Evolutionary conservation across 106 monocot species (phyloP).

Genomic region (Hemerocallis citrina): DNA sequence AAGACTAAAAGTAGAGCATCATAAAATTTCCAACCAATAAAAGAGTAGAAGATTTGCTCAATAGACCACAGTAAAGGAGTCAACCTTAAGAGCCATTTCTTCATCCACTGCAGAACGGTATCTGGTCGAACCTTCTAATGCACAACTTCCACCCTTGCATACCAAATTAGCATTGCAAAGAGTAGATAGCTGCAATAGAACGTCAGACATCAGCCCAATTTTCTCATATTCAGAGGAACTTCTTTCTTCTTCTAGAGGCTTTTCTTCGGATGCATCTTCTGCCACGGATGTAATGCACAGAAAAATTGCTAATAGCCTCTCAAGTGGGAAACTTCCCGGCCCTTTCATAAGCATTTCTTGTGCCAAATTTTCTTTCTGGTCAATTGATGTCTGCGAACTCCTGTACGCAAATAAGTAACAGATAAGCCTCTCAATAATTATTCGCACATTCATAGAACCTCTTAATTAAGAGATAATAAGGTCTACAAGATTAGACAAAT

Average conservation of each 20-base stretch:
- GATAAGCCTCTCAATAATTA: not conserved
- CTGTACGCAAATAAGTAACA: conserved; percentile 19
- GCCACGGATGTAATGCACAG: conserved; percentile 76
- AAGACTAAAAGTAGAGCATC: no score
- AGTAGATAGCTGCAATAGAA: conserved; percentile 75
- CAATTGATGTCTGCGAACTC: conserved; percentile 52
- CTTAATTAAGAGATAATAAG: not conserved
- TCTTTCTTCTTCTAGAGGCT: conserved; percentile 16
- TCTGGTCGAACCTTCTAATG: conserved; percentile 78
- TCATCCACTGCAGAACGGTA: conserved; percentile 75
- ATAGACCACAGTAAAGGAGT: not conserved
- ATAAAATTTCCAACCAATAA: no score
- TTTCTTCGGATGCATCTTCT: conserved; percentile 34
- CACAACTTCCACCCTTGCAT: conserved; percentile 59
- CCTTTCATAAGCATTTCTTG: conserved; percentile 79
- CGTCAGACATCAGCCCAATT: conserved; percentile 67
- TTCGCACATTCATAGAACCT: not conserved
- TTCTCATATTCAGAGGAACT: conserved; percentile 8
- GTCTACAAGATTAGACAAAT: not conserved
- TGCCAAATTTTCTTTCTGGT: conserved; percentile 45
- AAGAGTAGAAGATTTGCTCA: not conserved
- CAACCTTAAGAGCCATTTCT: conserved; percentile 78
- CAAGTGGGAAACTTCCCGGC: conserved; percentile 88
- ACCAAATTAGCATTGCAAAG: conserved; percentile 91
- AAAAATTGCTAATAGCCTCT: conserved; percentile 87